phyloP scores from a whole-genome alignment of 768 basidiomycete species.

The Leccinum obscurum region DNA sequence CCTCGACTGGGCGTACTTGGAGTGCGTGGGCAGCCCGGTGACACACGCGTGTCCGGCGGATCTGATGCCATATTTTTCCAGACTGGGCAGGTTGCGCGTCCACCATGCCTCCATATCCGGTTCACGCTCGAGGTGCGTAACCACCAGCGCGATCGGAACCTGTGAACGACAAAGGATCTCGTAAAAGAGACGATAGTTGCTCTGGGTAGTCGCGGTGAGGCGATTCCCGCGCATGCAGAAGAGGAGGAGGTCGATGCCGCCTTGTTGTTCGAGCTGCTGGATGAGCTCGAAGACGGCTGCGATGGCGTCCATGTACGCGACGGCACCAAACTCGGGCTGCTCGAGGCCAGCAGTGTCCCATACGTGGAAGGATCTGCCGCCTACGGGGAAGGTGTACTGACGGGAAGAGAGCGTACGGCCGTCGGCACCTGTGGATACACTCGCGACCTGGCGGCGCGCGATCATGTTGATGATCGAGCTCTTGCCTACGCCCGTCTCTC shows the following conservation, averaged over 20 bases:
- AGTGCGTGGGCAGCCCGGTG: slow-evolving; percentile 23
- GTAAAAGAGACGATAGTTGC: too few species aligned
- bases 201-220: too few species aligned
- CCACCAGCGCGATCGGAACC: too few species aligned
- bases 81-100: slow-evolving; percentile 23
- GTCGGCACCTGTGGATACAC: slow-evolving; percentile 20
- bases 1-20: slow-evolving; percentile 22
- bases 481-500: slow-evolving; percentile 39
- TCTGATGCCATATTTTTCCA: slow-evolving; percentile 24
- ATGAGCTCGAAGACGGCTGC: slow-evolving; percentile 33
- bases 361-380: slow-evolving; percentile 14
- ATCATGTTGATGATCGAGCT: slow-evolving; percentile 34
- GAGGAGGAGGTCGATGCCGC: slow-evolving; percentile 39
- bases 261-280: slow-evolving; percentile 27
- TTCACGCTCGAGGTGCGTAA: slow-evolving; percentile 37
- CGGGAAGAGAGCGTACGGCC: slow-evolving; percentile 37
- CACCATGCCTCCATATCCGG: slow-evolving; percentile 36
- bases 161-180: too few species aligned
- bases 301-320: slow-evolving; percentile 29
- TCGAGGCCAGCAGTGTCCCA: slow-evolving; percentile 37
- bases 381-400: slow-evolving; percentile 26
- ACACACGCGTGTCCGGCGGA: slow-evolving; percentile 34
- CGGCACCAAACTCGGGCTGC: slow-evolving; percentile 23
- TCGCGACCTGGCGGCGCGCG: slow-evolving; percentile 22
- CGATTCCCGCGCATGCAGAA: too few species aligned